These are phyloP conservation scores for Fusarium transvaalense DNA, from an alignment of 2,329 filamentous ascomycete genomes.

Conservation along the genomic window DNA sequence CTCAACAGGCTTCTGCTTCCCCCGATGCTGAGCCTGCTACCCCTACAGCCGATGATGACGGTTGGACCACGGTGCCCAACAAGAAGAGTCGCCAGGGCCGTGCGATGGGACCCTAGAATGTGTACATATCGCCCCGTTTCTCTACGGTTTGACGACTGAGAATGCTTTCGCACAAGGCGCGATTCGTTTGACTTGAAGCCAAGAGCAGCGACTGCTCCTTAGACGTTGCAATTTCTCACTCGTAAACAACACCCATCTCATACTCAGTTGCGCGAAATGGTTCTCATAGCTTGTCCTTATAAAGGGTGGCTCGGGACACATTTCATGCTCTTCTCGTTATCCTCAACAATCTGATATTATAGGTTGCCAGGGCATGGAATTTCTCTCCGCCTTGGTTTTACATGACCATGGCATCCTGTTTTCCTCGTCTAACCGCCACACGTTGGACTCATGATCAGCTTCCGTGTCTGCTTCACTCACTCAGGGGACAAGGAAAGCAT, in stretches of 20 bases:
- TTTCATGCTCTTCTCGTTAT: constrained; percentile 32
- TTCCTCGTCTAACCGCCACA: constrained; percentile 46
- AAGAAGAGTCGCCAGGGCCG: constrained; percentile 56
- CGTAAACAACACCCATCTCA: constrained; percentile 41
- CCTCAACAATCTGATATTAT: constrained; percentile 16
- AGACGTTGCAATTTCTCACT: constrained; percentile 33
- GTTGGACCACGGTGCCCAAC: constrained; percentile 70
- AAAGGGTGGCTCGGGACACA: constrained; percentile 4
- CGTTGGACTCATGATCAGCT: constrained; percentile 45
- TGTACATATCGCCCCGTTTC: constrained; percentile 55
- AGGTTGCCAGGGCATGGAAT: constrained; percentile 27
- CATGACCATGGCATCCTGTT: constrained; percentile 34
- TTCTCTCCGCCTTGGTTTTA: constrained; percentile 38
- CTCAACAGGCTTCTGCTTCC: constrained; percentile 54
- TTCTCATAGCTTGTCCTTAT: constrained; percentile 1
- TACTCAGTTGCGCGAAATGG: constrained; percentile 28
- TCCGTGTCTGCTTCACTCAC: constrained; percentile 30
- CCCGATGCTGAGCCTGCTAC: constrained; percentile 52
- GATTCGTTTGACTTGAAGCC: constrained; percentile 27
- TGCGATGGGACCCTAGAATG: constrained; percentile 47
- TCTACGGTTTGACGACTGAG: constrained; percentile 54
- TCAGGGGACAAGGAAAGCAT: constrained; percentile 35
- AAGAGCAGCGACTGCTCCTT: constrained; percentile 39
- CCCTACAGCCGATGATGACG: constrained; percentile 66
- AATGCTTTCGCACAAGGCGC: constrained; percentile 50